Evolutionary conservation across 73 alveolate species (phyloP).

Genomic region (Halteria grandinella): DNA sequence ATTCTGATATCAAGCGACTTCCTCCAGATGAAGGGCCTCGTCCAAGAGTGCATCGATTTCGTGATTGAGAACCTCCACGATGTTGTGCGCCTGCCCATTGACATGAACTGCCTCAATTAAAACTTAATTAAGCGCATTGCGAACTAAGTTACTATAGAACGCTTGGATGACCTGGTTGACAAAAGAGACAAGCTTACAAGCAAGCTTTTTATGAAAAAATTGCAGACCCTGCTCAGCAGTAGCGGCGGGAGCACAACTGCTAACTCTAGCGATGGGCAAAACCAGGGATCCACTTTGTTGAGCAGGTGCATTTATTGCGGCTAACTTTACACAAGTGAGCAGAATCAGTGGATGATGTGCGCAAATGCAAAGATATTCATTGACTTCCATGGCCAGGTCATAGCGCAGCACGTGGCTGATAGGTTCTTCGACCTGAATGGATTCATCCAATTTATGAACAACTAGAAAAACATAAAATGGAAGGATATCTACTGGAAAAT

Average conservation of each 20-base stretch:
- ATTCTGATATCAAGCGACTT: conserved; percentile 70
- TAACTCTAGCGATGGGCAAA: neutral
- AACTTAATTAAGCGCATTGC: conserved; percentile 49
- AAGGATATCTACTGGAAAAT: conserved; percentile 69
- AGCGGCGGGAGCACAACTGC: too few species aligned
- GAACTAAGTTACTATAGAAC: conserved; percentile 37
- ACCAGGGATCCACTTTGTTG: conserved; percentile 33
- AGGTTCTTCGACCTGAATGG: conserved; percentile 60
- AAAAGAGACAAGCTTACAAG: conserved; percentile 62
- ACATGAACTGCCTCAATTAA: conserved; percentile 71
- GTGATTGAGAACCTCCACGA: conserved; percentile 51
- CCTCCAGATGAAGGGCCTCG: conserved; percentile 62
- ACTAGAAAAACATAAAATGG: conserved; percentile 61
- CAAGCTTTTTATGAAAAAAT: conserved; percentile 62
- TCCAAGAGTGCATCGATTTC: conserved; percentile 68
- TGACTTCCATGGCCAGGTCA: conserved; percentile 76
- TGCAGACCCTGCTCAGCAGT: conserved; percentile 41
- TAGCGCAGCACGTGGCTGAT: conserved; percentile 81
- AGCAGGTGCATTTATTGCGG: conserved; percentile 68
- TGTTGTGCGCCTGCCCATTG: conserved; percentile 74
- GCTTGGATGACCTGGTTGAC: conserved; percentile 61
- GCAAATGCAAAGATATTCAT: conserved; percentile 71
- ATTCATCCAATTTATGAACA: conserved; percentile 54
- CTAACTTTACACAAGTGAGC: conserved; percentile 51
- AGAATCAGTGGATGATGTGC: conserved; percentile 70